Percentiles rank a stretch among this genome's conserved stretches.
Conservation (phyloP, 331 rosid species). For the Prunus yedoensis region DNA sequence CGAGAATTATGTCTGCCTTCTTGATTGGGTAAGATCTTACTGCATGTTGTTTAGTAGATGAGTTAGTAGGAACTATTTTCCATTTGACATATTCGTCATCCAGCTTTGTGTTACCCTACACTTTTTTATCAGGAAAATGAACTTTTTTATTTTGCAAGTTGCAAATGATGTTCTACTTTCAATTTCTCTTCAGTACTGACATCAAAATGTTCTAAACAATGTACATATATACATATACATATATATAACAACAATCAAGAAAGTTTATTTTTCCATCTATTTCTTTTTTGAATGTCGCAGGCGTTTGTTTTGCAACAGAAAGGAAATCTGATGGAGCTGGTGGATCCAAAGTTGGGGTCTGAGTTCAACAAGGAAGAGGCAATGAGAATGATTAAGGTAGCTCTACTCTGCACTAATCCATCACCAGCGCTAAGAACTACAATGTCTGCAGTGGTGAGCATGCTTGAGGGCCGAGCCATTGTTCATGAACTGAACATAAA, state of each 20-base stretch:
- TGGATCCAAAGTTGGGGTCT: conserved; percentile 38
- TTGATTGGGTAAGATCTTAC: conserved; percentile 35
- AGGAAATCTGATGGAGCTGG: conserved; percentile 31
- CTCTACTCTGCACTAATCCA: conserved; percentile 39
- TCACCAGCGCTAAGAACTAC: conserved; percentile 35
- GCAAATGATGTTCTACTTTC: no score
- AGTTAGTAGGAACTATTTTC: not conserved
- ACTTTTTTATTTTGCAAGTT: not conserved
- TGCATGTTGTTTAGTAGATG: not conserved
- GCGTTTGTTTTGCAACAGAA: conserved; percentile 30
- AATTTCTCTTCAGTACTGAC: not conserved
- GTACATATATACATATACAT: no score
- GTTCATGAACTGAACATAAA: conserved; percentile 18
- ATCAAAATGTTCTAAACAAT: not conserved
- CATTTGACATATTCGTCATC: not conserved
- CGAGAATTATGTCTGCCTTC: conserved; percentile 38
- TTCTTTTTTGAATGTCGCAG: conserved; percentile 22
- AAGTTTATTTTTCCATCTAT: not conserved
- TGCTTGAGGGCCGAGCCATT: conserved; percentile 33
- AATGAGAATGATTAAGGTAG: conserved; percentile 34
- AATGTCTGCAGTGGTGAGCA: conserved; percentile 39
- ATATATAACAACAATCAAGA: not conserved
- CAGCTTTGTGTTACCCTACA: not conserved
- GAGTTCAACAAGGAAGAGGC: conserved; percentile 37
- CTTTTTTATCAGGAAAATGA: not conserved